These are phyloP conservation scores for Wickerhamomyces chaumierensis DNA, from an alignment of 805 yeast genomes.

Conservation along the genomic window DNA sequence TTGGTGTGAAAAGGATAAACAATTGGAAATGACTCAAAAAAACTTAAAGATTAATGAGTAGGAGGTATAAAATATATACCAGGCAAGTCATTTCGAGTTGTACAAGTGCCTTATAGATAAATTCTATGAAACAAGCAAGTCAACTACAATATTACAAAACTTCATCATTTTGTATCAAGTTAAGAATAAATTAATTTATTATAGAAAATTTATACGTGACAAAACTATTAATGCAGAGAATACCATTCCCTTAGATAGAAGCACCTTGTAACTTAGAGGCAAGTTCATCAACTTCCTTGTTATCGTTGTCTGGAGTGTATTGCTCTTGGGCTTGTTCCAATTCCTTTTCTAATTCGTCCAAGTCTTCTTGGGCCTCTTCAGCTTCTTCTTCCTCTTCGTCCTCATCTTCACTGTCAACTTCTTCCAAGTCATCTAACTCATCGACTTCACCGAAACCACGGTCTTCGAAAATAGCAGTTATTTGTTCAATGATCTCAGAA, in stretches of 20 bases:
- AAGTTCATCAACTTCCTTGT: constrained; percentile 40
- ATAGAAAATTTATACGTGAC: too few relatives aligned
- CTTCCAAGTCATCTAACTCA: constrained; percentile 93
- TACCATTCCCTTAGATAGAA: constrained; percentile 28
- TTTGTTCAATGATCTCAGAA: constrained; percentile 50
- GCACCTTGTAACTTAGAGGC: constrained; percentile 50
- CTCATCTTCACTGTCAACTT: constrained; percentile 52
- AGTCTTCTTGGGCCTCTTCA: constrained; percentile 29
- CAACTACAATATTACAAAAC: too few relatives aligned
- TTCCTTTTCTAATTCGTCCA: constrained; percentile 26
- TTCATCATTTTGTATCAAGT: too few relatives aligned
- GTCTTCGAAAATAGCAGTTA: constrained; percentile 51
- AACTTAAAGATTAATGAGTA: constrained; percentile 16
- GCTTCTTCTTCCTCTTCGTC: constrained; percentile 29
- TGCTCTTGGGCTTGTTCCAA: constrained; percentile 27
- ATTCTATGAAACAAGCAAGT: too few relatives aligned
- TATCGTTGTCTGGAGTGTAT: constrained; percentile 30
- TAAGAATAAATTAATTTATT: too few relatives aligned
- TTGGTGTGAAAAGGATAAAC: constrained; percentile 63
- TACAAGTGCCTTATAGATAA: too few relatives aligned
- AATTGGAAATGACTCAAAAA: constrained; percentile 28
- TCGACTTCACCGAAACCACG: constrained; percentile 79
- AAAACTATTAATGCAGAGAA: too few relatives aligned
- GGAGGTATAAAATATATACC: not conserved
- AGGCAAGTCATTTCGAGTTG: too few relatives aligned